Conservation (phyloP, 1,284 basidiomycete species). For the Hymenochaete sp. region DNA sequence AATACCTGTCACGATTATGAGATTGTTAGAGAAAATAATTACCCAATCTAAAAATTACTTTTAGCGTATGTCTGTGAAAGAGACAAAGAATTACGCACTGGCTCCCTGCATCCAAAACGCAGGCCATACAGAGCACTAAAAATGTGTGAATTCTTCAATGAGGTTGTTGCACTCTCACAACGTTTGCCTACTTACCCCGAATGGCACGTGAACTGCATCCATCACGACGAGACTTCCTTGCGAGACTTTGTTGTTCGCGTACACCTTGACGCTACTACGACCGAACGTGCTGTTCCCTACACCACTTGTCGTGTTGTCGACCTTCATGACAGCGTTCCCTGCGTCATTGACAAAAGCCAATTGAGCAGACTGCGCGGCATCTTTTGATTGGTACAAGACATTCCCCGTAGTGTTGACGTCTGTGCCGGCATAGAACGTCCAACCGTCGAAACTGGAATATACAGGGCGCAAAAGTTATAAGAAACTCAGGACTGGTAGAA, state of each 20-base stretch:
- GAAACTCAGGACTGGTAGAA: neutral
- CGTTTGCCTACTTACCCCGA: conserved; percentile 37
- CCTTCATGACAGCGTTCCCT: conserved; percentile 49
- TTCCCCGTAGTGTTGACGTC: conserved; percentile 19
- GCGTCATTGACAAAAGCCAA: conserved; percentile 48
- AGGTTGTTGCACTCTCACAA: neutral
- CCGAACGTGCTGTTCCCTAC: conserved; percentile 33
- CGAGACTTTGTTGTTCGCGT: conserved; percentile 41
- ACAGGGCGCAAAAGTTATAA: neutral
- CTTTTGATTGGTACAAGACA: conserved; percentile 16
- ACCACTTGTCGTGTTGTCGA: conserved; percentile 47
- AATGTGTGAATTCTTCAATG: neutral
- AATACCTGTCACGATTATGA: too few species aligned
- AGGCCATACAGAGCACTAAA: conserved; percentile 35
- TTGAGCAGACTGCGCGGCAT: conserved; percentile 30
- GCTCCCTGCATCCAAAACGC: conserved; percentile 47
- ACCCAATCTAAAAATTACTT: too few species aligned
- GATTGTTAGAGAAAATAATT: too few species aligned
- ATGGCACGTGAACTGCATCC: conserved; percentile 54
- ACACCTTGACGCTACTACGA: conserved; percentile 51
- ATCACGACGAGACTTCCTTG: conserved; percentile 52
- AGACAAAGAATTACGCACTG: too few species aligned
- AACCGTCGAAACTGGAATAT: conserved; percentile 12
- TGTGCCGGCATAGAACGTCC: conserved; percentile 18
- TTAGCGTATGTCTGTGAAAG: too few species aligned